Evolutionary conservation across 768 basidiomycete species (phyloP).

Genomic region (Paxillus involutus): DNA sequence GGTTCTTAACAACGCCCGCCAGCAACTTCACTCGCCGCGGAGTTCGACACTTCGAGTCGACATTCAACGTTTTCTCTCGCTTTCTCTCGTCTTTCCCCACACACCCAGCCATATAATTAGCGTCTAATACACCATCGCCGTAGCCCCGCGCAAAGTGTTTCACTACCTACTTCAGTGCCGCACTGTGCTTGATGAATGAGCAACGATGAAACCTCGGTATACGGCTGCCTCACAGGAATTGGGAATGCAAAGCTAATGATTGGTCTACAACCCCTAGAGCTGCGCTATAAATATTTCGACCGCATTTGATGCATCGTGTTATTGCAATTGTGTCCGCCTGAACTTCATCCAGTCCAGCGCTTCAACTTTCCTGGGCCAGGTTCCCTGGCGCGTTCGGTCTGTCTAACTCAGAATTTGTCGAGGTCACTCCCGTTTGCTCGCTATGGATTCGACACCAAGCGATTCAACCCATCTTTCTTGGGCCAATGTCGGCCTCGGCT

Average conservation of each 20-base stretch:
- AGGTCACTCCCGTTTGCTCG: neutral
- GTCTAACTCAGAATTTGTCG: neutral
- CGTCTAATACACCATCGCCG: too few relatives aligned
- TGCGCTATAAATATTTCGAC: neutral
- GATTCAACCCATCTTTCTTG: conserved; percentile 47
- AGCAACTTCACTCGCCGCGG: too few relatives aligned
- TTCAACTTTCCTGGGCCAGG: neutral
- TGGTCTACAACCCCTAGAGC: neutral
- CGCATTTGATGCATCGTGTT: neutral
- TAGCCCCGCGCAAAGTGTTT: neutral
- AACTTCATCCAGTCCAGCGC: neutral
- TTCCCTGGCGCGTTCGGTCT: neutral
- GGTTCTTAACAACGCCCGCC: too few relatives aligned
- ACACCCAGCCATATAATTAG: too few relatives aligned
- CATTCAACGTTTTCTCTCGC: too few relatives aligned
- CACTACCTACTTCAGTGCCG: neutral
- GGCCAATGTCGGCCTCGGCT: conserved; percentile 74
- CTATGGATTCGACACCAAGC: conserved; percentile 32
- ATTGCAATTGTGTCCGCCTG: neutral
- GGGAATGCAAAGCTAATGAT: neutral
- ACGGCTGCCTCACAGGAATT: neutral
- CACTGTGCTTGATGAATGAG: neutral
- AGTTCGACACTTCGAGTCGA: too few relatives aligned
- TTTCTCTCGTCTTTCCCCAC: too few relatives aligned
- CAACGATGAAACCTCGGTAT: neutral